Evolutionary conservation across 129 eudicot genomes (phyloP).

Genomic region (Centaurea solstitialis): DNA sequence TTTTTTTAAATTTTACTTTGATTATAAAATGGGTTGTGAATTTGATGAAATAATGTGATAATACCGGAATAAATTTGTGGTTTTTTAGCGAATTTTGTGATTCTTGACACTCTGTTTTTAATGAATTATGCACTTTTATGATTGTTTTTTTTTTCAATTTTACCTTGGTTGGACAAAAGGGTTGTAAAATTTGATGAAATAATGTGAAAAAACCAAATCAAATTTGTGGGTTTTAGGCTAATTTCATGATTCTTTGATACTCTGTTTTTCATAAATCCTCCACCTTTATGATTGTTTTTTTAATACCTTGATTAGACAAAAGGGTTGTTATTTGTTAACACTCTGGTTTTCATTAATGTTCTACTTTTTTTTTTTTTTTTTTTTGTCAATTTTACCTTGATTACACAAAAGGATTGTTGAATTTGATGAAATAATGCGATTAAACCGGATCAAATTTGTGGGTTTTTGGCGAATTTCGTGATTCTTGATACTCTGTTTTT

Average conservation of each 20-base stretch:
- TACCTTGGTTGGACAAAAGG: conserved; percentile 13
- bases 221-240: background rate
- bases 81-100: background rate
- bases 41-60: background rate
- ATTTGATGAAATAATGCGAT: background rate
- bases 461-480: no score
- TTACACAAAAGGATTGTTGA: no score
- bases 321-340: background rate
- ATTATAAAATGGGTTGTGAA: conserved; percentile 7
- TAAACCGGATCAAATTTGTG: no score
- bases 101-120: conserved; percentile 23
- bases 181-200: conserved; percentile 3
- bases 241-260: conserved; percentile 14
- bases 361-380: background rate
- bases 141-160: background rate
- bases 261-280: background rate
- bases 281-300: no score
- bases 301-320: no score
- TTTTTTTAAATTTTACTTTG: background rate
- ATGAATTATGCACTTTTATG: background rate
- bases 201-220: background rate
- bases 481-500: no score
- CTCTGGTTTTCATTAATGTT: background rate
- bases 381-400: background rate
- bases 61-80: background rate